Conservation (phyloP, 805 yeast genomes). For the Kodamaea laetipori region DNA sequence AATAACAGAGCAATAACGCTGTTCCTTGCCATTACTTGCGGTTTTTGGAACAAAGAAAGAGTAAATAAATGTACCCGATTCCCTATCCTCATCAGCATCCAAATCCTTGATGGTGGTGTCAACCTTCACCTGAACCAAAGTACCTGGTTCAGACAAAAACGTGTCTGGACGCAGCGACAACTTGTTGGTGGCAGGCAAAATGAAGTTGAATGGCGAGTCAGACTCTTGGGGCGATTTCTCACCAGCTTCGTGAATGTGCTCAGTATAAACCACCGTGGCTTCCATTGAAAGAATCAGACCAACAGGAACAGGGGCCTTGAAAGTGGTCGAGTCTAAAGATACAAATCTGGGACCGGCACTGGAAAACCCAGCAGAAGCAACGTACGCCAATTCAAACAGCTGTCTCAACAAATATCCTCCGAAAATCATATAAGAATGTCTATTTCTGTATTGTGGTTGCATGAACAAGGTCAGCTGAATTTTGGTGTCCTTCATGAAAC, state of each 20-base stretch:
- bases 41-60: conserved; percentile 83
- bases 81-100: conserved; percentile 59
- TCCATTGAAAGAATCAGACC: conserved; percentile 85
- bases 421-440: conserved; percentile 91
- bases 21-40: conserved; percentile 39
- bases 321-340: conserved; percentile 86
- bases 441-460: conserved; percentile 96
- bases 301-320: conserved; percentile 93
- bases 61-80: conserved; percentile 85
- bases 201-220: conserved; percentile 50
- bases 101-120: conserved; percentile 75
- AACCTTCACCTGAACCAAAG: conserved; percentile 86
- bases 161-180: conserved; percentile 54
- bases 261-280: conserved; percentile 85
- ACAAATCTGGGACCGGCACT: conserved; percentile 85
- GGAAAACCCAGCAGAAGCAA: conserved; percentile 87
- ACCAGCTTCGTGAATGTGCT: conserved; percentile 57
- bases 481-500: conserved; percentile 70
- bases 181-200: conserved; percentile 58
- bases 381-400: conserved; percentile 90
- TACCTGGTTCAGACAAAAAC: conserved; percentile 75
- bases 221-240: conserved; percentile 20
- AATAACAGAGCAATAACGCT: conserved; percentile 73
- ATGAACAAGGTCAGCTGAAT: conserved; percentile 79
- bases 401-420: conserved; percentile 94